Evolutionary conservation across 805 yeast genomes (phyloP).

Genomic region (Yueomyces sp.): DNA sequence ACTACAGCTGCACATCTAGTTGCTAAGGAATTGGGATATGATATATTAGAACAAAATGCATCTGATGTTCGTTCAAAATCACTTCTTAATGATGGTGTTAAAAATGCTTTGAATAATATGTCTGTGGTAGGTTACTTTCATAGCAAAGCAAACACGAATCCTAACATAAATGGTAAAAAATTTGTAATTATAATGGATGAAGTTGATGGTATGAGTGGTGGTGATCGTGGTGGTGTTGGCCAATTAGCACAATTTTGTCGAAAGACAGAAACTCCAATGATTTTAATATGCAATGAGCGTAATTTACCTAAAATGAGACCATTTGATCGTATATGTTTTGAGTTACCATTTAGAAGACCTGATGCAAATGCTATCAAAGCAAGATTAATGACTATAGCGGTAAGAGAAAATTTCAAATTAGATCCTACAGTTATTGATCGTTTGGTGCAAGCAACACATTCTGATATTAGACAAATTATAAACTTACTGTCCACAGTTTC

Average conservation of each 20-base stretch:
- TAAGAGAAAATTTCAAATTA: conserved; percentile 65
- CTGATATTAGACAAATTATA: conserved; percentile 90
- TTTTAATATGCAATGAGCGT: conserved; percentile 87
- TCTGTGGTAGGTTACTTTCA: conserved; percentile 72
- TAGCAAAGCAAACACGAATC: conserved; percentile 12
- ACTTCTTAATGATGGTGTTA: conserved; percentile 52
- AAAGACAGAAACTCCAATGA: conserved; percentile 78
- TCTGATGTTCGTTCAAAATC: conserved; percentile 84
- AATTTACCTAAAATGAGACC: conserved; percentile 92
- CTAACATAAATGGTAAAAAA: conserved; percentile 32
- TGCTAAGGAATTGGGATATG: conserved; percentile 58
- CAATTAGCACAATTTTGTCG: conserved; percentile 79
- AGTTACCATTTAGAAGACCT: conserved; percentile 81
- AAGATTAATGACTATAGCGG: conserved; percentile 81
- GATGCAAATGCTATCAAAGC: conserved; percentile 68
- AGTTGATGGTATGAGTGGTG: conserved; percentile 98
- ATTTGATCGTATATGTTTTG: conserved; percentile 71
- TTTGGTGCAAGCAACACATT: conserved; percentile 69
- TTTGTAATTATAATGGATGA: conserved; percentile 94
- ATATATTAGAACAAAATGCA: conserved; percentile 66
- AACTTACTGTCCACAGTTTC: conserved; percentile 79
- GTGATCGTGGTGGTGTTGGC: conserved; percentile 98
- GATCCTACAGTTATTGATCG: conserved; percentile 75
- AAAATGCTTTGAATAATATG: conserved; percentile 63
- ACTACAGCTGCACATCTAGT: conserved; percentile 71